Evolutionary conservation across 176 grass and related monocot genomes (phyloP).

Genomic region (Bothriochloa decipiens): DNA sequence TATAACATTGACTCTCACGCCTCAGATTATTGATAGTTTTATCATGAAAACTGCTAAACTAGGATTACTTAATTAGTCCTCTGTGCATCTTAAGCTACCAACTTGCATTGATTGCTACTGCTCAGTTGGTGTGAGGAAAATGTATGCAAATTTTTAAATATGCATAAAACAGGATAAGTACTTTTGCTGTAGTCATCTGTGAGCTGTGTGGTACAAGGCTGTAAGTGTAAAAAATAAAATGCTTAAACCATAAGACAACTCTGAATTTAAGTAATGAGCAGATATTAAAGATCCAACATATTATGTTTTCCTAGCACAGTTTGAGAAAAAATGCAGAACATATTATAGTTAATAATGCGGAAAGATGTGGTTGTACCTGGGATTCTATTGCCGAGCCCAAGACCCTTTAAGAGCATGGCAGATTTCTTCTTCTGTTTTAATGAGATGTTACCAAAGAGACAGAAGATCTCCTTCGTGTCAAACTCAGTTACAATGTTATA

Average conservation of each 20-base stretch:
- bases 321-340: background rate
- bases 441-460: slow-evolving; percentile 31
- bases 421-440: slow-evolving; percentile 26
- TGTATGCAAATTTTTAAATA: background rate
- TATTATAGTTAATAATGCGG: background rate
- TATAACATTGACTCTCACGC: background rate
- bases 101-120: background rate
- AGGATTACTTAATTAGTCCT: background rate
- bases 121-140: background rate
- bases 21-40: background rate
- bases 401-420: slow-evolving; percentile 22
- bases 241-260: slow-evolving; percentile 5
- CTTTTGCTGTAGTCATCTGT: background rate
- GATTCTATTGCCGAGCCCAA: slow-evolving; percentile 39
- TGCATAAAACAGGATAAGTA: background rate
- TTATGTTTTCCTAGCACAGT: slow-evolving; percentile 7
- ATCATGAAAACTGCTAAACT: background rate
- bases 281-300: slow-evolving; percentile 2
- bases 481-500: slow-evolving; percentile 49
- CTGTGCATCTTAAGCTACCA: background rate
- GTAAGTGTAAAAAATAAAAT: background rate
- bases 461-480: slow-evolving; percentile 33
- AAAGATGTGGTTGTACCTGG: slow-evolving; percentile 35
- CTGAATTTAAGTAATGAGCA: background rate
- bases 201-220: background rate